Conservation (phyloP, 441 rosid genomes). For the Dalechampia spathulata region DNA sequence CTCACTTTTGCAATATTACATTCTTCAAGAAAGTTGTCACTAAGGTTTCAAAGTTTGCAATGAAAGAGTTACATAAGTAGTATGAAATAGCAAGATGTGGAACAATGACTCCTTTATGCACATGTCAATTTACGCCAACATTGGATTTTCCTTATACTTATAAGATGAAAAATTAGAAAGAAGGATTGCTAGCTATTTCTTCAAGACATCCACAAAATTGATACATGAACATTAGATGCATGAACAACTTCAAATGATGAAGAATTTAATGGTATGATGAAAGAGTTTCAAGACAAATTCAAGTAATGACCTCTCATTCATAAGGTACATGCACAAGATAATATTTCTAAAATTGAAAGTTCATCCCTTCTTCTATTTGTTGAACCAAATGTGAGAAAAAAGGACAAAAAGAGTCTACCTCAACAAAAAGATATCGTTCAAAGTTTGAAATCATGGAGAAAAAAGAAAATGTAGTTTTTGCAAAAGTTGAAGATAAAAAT, state of each 20-base stretch:
- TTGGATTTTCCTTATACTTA: not conserved
- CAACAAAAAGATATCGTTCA: no score
- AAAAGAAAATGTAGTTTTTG: not conserved
- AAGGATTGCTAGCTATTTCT: not conserved
- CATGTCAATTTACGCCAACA: not conserved
- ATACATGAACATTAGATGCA: not conserved
- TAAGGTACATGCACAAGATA: not conserved
- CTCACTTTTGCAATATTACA: not conserved
- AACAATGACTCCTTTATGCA: not conserved
- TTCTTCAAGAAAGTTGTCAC: conserved; percentile 3
- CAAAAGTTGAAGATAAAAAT: no score
- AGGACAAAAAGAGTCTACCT: no score
- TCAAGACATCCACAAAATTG: not conserved
- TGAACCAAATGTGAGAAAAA: no score
- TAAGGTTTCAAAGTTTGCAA: not conserved
- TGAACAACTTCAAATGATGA: not conserved
- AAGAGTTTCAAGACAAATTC: not conserved
- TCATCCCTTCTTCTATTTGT: no score
- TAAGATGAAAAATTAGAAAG: not conserved
- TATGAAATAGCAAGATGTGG: not conserved
- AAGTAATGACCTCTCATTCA: not conserved
- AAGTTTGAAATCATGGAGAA: no score
- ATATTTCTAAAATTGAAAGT: no score
- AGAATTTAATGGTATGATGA: not conserved
- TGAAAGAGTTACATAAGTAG: not conserved